These are phyloP conservation scores for Taiwanofungus camphoratus DNA, from an alignment of 1,284 basidiomycete genomes.

Conservation along the genomic window DNA sequence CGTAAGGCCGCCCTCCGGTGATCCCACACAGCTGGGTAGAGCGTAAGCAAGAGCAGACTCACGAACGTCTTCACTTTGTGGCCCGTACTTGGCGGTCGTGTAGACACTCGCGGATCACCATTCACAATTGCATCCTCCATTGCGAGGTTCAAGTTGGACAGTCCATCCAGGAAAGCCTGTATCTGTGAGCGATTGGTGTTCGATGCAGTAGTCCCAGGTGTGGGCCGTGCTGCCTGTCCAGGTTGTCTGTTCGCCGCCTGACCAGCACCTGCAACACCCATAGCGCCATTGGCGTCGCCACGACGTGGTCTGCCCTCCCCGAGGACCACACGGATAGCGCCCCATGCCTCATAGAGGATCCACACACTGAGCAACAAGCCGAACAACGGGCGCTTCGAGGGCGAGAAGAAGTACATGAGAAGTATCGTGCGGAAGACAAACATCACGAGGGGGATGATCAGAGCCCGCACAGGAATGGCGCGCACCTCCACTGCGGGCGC, in stretches of 20 bases:
- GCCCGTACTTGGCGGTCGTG: conserved; percentile 35
- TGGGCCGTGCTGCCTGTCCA: background rate
- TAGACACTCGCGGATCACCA: conserved; percentile 19
- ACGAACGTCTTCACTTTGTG: conserved; percentile 53
- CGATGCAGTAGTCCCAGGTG: conserved; percentile 12
- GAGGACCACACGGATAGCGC: conserved; percentile 54
- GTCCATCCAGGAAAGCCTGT: conserved; percentile 39
- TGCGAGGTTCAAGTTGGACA: conserved; percentile 54
- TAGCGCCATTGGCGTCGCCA: conserved; percentile 8
- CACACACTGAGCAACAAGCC: conserved; percentile 60
- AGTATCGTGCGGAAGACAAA: conserved; percentile 63
- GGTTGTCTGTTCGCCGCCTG: conserved; percentile 3
- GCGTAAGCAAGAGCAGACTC: conserved; percentile 51
- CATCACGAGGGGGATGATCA: conserved; percentile 62
- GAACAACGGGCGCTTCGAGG: conserved; percentile 67
- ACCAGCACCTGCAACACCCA: conserved; percentile 10
- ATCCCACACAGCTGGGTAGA: conserved; percentile 75
- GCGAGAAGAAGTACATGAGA: conserved; percentile 74
- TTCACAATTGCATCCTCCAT: conserved; percentile 49
- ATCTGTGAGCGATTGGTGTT: conserved; percentile 18
- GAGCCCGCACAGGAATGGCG: conserved; percentile 50
- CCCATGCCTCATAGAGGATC: conserved; percentile 75
- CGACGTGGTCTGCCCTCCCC: conserved; percentile 17
- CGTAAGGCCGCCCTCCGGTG: conserved; percentile 54
- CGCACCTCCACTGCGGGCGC: conserved; percentile 35